Evolutionary conservation across 352 stramenopile genomes (phyloP), one percentile per base, ranked within the genome.

Genomic region (Elongisporangium prolatum): DNA sequence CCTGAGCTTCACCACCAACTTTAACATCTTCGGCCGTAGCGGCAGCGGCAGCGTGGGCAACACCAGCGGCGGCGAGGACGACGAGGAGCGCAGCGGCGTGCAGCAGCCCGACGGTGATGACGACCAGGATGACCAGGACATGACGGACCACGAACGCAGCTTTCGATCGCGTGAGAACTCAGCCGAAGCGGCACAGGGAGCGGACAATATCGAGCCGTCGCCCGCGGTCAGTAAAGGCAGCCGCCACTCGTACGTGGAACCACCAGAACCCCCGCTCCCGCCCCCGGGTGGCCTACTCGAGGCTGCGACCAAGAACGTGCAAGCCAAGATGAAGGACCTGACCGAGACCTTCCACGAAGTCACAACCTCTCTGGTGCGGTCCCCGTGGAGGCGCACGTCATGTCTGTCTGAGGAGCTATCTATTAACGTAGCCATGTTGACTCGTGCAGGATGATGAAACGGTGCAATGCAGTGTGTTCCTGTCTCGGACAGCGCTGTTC

Each of bases 311-410:
- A 84, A 80, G 65, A 89, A 89, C 51, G 79, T 89, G 50, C 79
- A 89, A 62, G 74, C 70, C 21, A 89, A 89, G 65, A 85, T 87
- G 74, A 69, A 77, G 56, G 77, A 82, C 20, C 64, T 89, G 21
- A 82, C 84, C 63, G 74, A 87, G 44, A 80, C 74, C 21, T 72
- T 76, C 62, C 75, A 80, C 28, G 74, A 89, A 52, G 67, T 84
- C 22, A 80, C 76, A 8, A 77, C 72, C 53, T 88, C 74, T 20
- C 73, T 73, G 61, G 70, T 78, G 61, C 47, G 69, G 63, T 21
- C n/a, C 24, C n/a, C n/a, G 20, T 49, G 10, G 38, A 16, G 49
- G 49, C 21, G n/a, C n/a, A n/a, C n/a, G n/a, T n/a, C n/a, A n/a
- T n/a, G n/a, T n/a, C n/a, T n/a, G n/a, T n/a, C n/a, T n/a, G n/a